Conservation (phyloP, 148 eudicot genomes). For the Drosera capensis region DNA sequence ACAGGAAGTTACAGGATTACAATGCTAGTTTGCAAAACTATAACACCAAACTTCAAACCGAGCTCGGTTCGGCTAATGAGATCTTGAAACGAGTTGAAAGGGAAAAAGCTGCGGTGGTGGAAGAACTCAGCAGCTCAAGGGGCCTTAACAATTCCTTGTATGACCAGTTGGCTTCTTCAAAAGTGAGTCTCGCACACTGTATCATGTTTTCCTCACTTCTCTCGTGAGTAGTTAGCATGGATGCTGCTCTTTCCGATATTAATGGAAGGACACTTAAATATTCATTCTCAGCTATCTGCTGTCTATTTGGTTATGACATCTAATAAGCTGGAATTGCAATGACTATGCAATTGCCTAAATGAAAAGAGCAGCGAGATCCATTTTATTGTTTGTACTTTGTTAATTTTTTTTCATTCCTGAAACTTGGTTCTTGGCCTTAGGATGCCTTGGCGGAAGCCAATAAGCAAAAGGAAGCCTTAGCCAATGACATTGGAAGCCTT, state of each 20-base stretch:
- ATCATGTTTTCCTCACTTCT: too few relatives aligned
- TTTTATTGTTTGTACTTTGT: too few relatives aligned
- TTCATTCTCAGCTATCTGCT: too few relatives aligned
- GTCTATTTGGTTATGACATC: too few relatives aligned
- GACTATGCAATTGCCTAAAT: too few relatives aligned
- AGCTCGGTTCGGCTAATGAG: conserved; percentile 67
- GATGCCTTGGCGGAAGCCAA: conserved; percentile 55
- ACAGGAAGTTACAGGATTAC: conserved; percentile 83
- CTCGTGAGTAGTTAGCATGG: too few relatives aligned
- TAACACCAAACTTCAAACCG: conserved; percentile 86
- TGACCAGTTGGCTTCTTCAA: too few relatives aligned
- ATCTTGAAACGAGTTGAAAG: conserved; percentile 69
- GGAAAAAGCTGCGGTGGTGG: conserved; percentile 62
- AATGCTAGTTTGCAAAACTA: conserved; percentile 91
- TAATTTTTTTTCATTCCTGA: background rate
- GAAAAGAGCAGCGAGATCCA: too few relatives aligned
- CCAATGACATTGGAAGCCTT: conserved; percentile 48
- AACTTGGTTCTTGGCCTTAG: conserved; percentile 17
- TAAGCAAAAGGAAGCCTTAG: conserved; percentile 63
- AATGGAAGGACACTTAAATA: too few relatives aligned
- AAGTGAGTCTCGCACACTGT: too few relatives aligned
- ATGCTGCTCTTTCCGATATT: too few relatives aligned
- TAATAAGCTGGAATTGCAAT: too few relatives aligned
- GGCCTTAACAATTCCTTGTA: conserved; percentile 63
- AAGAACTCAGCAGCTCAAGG: conserved; percentile 67